Evolutionary conservation across 768 basidiomycete species (phyloP), one percentile per base, ranked within the genome.

Genomic region (Xerocomellus intermedius): DNA sequence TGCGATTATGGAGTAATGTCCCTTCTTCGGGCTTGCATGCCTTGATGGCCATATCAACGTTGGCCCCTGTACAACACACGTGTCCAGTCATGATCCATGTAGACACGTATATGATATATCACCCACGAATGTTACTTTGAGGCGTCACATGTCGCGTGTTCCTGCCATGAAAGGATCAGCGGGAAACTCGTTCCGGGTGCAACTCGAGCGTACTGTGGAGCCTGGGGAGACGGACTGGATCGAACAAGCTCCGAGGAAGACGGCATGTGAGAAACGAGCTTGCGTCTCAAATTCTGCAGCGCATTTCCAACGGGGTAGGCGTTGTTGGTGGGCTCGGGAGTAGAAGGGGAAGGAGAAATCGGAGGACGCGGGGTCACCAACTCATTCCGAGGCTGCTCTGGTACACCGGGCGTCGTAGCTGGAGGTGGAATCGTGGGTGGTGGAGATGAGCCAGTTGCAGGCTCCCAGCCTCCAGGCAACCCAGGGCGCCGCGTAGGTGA

Each of bases 21-120:
- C 78, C 77, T 22, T 79, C 80, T 70, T 94, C 91, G 5, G 82
- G 79, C 45, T 80, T 79, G 63, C 91, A 94, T 2, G 87, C 88
- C 50, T 76, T 81, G 58, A 90, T 79, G 10, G 89, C 89, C 75
- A 84, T 79, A 30, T 85, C 79, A 44, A 88, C 86, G 54, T 89
- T 90, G 7, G 79, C 85, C 79, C 67, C 61, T 62, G 56, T 58
- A 46, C 36, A 17, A 59, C 16, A 28, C 52, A 19, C 49, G 1
- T 12, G 24, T 57, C 49, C 56, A 36, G 47, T 10, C 14, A 32
- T 19, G 22, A 21, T 14, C 4, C n/a, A 9, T 7, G 22, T 45
- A 33, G 22, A 19, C 8, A 5, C 30, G 42, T 24, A 17, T 3
- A 19, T 9, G 42, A 17, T 3, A 19, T 9, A 42, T 33, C 13